Percentiles rank a stretch among this genome's conserved stretches.
Evolutionary conservation across 805 yeast genomes (phyloP).

Genomic region (Candida ipomoeae): DNA sequence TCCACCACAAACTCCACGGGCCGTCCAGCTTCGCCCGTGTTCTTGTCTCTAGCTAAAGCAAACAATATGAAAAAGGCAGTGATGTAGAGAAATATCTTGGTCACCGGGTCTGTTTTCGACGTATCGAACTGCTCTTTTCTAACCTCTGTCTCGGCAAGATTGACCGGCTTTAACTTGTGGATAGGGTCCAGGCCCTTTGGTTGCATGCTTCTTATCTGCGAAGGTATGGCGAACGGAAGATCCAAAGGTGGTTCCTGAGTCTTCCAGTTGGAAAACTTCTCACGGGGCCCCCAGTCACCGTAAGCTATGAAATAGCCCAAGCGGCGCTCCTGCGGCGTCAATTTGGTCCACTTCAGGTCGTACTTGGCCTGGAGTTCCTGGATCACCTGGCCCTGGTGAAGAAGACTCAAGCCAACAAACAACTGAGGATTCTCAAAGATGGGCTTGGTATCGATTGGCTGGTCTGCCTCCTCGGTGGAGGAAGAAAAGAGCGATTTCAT

Average conservation of each 20-base stretch:
- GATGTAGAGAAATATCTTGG: conserved; percentile 49
- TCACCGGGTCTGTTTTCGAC: conserved; percentile 52
- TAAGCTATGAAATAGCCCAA: conserved; percentile 59
- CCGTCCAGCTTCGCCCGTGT: conserved; percentile 41
- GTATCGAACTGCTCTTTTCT: conserved; percentile 46
- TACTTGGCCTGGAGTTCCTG: conserved; percentile 48
- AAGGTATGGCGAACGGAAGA: conserved; percentile 51
- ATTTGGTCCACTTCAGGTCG: conserved; percentile 53
- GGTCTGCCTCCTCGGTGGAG: conserved; percentile 40
- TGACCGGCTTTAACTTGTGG: conserved; percentile 35
- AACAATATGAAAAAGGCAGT: conserved; percentile 44
- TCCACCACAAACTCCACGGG: conserved; percentile 38
- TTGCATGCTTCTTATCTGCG: conserved; percentile 22
- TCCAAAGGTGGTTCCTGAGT: conserved; percentile 50
- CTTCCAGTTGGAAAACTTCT: conserved; percentile 47
- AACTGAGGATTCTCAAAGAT: conserved; percentile 36
- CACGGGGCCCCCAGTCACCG: conserved; percentile 71
- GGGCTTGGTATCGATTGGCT: conserved; percentile 45
- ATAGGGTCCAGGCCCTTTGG: conserved; percentile 26
- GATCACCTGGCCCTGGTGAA: conserved; percentile 56
- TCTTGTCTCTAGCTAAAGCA: conserved; percentile 56
- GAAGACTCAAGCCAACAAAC: conserved; percentile 32
- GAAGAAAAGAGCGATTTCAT: conserved; percentile 36
- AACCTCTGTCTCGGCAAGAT: conserved; percentile 39
- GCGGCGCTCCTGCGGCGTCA: conserved; percentile 48